These are phyloP conservation scores for Schizosaccharomyces osmophilus DNA, from an alignment of 805 yeast species.

Conservation along the genomic window DNA sequence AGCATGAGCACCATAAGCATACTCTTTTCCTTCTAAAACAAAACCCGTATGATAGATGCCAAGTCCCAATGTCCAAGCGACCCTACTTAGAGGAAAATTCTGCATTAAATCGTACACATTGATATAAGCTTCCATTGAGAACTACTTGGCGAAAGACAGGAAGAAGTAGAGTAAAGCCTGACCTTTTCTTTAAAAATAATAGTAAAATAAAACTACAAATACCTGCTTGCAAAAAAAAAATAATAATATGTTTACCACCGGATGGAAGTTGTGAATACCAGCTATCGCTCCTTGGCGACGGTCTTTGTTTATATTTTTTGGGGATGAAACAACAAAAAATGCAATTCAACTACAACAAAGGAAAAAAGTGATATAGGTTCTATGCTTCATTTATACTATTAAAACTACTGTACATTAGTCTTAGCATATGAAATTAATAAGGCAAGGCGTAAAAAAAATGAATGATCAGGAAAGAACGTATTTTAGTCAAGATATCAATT, in stretches of 20 bases:
- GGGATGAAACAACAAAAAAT: too few relatives aligned
- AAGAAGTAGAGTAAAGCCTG: not conserved
- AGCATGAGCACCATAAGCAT: not conserved
- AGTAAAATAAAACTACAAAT: too few relatives aligned
- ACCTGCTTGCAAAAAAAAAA: too few relatives aligned
- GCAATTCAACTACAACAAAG: too few relatives aligned
- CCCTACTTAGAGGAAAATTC: not conserved
- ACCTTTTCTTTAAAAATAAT: too few relatives aligned
- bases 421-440: not conserved
- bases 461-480: not conserved
- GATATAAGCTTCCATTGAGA: not conserved
- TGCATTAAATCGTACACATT: constrained; percentile 1
- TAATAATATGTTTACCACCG: too few relatives aligned
- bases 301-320: too few relatives aligned
- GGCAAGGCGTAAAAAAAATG: not conserved
- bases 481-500: not conserved
- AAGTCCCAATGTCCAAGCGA: not conserved
- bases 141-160: not conserved
- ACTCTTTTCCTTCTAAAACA: not conserved
- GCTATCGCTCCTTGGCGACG: too few relatives aligned
- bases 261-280: too few relatives aligned
- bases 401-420: too few relatives aligned
- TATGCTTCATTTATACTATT: too few relatives aligned
- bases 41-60: constrained; percentile 1
- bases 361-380: too few relatives aligned